Base-by-base conservation (phyloP, 345 rosid genomes). In the Populus deltoides region DNA sequence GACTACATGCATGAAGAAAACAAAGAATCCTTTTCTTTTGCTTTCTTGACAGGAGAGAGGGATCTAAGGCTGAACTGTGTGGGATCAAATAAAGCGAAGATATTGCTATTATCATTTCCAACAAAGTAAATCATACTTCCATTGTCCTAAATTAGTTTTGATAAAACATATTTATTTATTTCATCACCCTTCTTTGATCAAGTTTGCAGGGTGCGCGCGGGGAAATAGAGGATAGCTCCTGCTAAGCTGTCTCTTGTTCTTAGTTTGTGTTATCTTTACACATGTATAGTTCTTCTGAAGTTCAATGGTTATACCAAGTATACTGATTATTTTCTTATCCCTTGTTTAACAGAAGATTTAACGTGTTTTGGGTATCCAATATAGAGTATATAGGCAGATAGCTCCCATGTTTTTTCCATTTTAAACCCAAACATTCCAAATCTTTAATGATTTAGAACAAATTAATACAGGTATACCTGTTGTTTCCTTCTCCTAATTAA, bases 21-120 rank as follows among this genome's bases (percentile, higher is more conserved):
- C 83, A 79, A 77, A 81, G 69, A 71, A 76, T 68, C 43, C 79
- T 78, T 78, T 78, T 80, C 36, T 49, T 73, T 75, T 66, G 51
- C 27, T 72, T 39, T 43, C 47, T 27, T 68, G 79, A 31, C 81
- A 77, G 61, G 20, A 33, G 70, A 53, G 78, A 71, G 77, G 85
- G 82, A 85, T 85, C 87, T 77, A 75, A 31, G 76, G 8, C 39
- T 38, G 8, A 38, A 38, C 76, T 20, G 68, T 10, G 57, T 7
- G 27, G 16, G 72, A 22, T 72, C 29, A 57, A 69, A 43, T 53
- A 51, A 47, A 18, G 59, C 8, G n/a, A 22, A 51, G 59, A 51
- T 33, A 33, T 33, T 51, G 59, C 20, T 20, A 53, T 18, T 20
- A 53, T 17, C 59, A 7, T 20, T 49, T 53, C n/a, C 8, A 53